A percentile compares a stretch with the other conserved stretches of the same genome.
Conservation (phyloP, 1,284 basidiomycete genomes). For the Cerioporus squamosus region DNA sequence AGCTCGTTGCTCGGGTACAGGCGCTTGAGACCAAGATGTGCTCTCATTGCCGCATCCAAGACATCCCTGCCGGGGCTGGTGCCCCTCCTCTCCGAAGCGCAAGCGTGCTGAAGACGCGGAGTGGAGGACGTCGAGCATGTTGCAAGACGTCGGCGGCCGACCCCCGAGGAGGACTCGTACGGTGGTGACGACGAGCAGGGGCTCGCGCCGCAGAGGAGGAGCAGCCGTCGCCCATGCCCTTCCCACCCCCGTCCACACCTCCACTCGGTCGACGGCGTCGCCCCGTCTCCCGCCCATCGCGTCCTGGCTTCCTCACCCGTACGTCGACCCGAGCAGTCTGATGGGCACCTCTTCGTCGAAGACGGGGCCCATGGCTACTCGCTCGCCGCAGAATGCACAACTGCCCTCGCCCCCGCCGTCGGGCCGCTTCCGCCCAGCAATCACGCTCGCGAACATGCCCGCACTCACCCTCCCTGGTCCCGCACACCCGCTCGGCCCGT, state of each 20-base stretch:
- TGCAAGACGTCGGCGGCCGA: conserved; percentile 5
- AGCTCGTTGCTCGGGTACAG: conserved; percentile 46
- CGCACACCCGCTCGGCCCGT: conserved; percentile 20
- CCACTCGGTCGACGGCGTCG: conserved; percentile 20
- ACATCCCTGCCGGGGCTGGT: background rate
- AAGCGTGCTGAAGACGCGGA: conserved; percentile 8
- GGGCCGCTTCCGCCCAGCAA: conserved; percentile 35
- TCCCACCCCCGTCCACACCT: conserved; percentile 2
- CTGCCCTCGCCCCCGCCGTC: conserved; percentile 53
- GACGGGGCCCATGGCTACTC: conserved; percentile 1
- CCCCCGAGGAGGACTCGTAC: conserved; percentile 26
- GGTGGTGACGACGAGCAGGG: conserved; percentile 30
- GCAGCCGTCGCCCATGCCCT: conserved; percentile 20
- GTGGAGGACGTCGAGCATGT: background rate
- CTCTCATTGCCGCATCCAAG: background rate
- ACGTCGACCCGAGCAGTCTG: conserved; percentile 38
- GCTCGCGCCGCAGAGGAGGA: conserved; percentile 20
- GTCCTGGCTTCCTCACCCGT: conserved; percentile 46
- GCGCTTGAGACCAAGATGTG: background rate
- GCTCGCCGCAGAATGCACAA: conserved; percentile 34
- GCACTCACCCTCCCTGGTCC: conserved; percentile 45
- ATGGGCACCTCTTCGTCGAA: conserved; percentile 23
- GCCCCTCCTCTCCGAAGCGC: conserved; percentile 12
- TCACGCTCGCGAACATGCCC: conserved; percentile 34
- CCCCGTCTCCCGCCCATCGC: conserved; percentile 52